Conservation (phyloP, 441 rosid species). For the Oxalis stricta region DNA sequence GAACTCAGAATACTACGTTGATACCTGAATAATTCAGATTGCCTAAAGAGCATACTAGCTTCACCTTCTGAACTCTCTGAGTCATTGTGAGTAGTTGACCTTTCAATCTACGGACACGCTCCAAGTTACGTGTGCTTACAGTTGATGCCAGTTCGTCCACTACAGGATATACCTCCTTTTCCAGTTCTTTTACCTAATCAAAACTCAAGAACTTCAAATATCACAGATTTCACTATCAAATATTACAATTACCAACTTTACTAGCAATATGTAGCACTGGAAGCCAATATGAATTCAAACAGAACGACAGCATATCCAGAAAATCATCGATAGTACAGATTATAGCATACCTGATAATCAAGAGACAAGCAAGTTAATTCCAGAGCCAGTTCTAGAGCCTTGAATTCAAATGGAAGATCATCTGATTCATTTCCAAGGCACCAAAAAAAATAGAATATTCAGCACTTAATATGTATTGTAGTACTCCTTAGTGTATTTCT, state of each 20-base stretch:
- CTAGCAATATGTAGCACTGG: no score
- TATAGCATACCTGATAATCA: constrained; percentile 64
- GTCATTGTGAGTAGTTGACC: constrained; percentile 85
- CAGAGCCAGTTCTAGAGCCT: constrained; percentile 87
- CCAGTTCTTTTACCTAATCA: constrained; percentile 76
- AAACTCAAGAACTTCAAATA: constrained; percentile 6
- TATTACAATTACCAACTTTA: not conserved
- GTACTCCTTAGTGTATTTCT: no score
- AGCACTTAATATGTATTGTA: constrained; percentile 1
- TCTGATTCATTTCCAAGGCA: no score
- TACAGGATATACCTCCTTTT: constrained; percentile 78
- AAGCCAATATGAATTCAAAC: no score
- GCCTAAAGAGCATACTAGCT: constrained; percentile 3
- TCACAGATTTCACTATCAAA: not conserved
- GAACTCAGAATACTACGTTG: constrained; percentile 11
- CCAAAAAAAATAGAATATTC: constrained; percentile 13
- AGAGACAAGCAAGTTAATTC: constrained; percentile 80
- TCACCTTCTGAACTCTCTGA: constrained; percentile 93
- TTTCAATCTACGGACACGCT: constrained; percentile 78
- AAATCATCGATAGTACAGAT: constrained; percentile 1
- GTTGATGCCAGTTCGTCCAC: constrained; percentile 80
- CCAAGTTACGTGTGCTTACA: constrained; percentile 76
- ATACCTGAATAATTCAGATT: not conserved
- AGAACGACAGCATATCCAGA: not conserved
- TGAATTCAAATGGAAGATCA: constrained; percentile 93